These are phyloP conservation scores for Phragmites australis DNA, from an alignment of 176 grass and related monocot species.

Conservation along the genomic window DNA sequence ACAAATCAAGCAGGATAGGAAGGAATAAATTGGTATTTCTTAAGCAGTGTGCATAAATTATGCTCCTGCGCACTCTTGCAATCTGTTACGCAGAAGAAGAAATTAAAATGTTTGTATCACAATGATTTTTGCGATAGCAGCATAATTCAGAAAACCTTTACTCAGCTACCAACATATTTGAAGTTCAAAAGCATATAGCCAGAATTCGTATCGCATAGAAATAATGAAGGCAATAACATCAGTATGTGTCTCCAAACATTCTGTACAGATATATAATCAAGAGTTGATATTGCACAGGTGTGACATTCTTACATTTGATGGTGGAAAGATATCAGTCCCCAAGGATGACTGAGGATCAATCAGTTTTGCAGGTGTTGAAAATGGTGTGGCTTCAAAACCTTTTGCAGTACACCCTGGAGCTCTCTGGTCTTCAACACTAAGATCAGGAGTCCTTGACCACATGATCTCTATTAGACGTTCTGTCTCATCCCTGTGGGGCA, in stretches of 20 bases:
- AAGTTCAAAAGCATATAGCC: constrained; percentile 24
- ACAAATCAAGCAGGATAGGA: constrained; percentile 1
- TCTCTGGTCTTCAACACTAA: constrained; percentile 30
- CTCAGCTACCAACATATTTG: background rate
- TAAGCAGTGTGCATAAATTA: constrained; percentile 11
- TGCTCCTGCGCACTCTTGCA: background rate
- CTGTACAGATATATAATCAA: constrained; percentile 16
- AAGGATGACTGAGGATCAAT: constrained; percentile 24
- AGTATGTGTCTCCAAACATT: constrained; percentile 2
- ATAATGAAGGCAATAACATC: background rate
- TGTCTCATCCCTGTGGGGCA: constrained; percentile 52
- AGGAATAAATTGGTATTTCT: background rate
- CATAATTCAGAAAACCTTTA: constrained; percentile 4
- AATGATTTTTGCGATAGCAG: background rate
- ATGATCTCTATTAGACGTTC: constrained; percentile 51
- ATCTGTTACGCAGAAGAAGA: background rate
- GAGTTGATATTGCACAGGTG: background rate
- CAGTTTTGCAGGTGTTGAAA: constrained; percentile 30
- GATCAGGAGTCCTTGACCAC: constrained; percentile 49
- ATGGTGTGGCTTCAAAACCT: constrained; percentile 34
- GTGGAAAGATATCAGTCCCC: constrained; percentile 2
- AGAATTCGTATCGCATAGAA: constrained; percentile 12
- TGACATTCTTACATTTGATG: constrained; percentile 51
- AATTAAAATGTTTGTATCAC: background rate
- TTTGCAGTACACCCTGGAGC: constrained; percentile 25